Evolutionary conservation across 192 early-diverging fungal genomes (phyloP).

Genomic region (Linderina pennispora): DNA sequence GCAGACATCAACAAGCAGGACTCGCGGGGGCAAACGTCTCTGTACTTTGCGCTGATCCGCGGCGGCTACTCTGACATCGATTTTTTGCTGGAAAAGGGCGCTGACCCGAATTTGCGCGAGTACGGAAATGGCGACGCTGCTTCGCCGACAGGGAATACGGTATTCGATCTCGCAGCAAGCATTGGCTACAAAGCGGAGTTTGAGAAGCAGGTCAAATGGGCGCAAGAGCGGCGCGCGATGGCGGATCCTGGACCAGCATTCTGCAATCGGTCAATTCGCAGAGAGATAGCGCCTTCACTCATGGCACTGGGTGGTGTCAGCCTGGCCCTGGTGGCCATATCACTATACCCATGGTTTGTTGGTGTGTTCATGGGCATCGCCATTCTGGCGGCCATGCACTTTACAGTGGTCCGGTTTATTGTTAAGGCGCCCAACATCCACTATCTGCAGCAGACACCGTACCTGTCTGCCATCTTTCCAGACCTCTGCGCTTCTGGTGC

Average conservation of each 20-base stretch:
- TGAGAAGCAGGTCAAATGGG: conserved; percentile 19
- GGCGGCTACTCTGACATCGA: conserved; percentile 51
- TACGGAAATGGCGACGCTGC: conserved; percentile 7
- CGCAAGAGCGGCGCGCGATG: conserved; percentile 15
- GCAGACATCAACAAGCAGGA: conserved; percentile 68
- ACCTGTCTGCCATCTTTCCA: conserved; percentile 84
- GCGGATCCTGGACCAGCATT: conserved; percentile 12
- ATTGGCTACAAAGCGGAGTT: conserved; percentile 44
- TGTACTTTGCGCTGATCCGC: conserved; percentile 87
- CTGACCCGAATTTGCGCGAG: conserved; percentile 54
- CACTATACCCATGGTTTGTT: conserved; percentile 70
- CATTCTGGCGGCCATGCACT: conserved; percentile 51
- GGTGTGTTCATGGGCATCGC: conserved; percentile 57
- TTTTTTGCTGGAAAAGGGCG: conserved; percentile 70
- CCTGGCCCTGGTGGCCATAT: conserved; percentile 51
- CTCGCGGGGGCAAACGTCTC: conserved; percentile 66
- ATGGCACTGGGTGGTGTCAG: conserved; percentile 64
- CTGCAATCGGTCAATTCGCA: conserved; percentile 22
- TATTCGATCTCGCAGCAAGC: conserved; percentile 75
- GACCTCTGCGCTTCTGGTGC: conserved; percentile 68
- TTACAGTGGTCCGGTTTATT: conserved; percentile 56
- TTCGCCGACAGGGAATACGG: conserved; percentile 58
- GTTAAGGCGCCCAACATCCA: conserved; percentile 43
- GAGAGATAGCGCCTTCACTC: conserved; percentile 62
- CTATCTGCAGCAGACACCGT: conserved; percentile 70